Percentiles rank a stretch among this genome's conserved stretches.
Evolutionary conservation across 176 grass and related monocot genomes (phyloP).

Genomic region (maize (Zea mays)): DNA sequence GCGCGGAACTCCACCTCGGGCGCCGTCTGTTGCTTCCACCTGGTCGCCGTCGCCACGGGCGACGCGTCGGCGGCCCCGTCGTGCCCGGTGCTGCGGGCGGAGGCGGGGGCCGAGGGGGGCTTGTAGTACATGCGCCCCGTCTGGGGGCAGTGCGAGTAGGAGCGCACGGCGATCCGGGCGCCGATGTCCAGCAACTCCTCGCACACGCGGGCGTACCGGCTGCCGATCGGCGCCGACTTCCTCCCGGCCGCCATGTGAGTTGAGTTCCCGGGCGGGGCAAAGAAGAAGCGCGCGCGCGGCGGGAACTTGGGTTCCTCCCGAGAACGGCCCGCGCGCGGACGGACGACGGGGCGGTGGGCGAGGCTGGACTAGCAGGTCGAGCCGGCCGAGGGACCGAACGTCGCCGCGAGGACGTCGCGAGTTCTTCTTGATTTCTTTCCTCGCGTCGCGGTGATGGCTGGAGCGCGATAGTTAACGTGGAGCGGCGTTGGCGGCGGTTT

Average conservation of each 20-base stretch:
- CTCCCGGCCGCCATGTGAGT: too few species aligned
- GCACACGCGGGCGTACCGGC: slow-evolving; percentile 35
- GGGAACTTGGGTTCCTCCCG: too few species aligned
- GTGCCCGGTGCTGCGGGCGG: not conserved
- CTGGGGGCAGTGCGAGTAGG: slow-evolving; percentile 67
- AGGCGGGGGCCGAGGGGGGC: slow-evolving; percentile 44
- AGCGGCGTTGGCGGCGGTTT: not conserved
- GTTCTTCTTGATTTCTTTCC: not conserved
- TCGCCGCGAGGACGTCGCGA: not conserved
- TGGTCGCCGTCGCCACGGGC: not conserved
- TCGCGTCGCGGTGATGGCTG: not conserved
- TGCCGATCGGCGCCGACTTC: slow-evolving; percentile 32
- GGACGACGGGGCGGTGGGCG: not conserved
- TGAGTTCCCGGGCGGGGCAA: too few species aligned
- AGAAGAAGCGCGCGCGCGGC: too few species aligned
- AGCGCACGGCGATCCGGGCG: slow-evolving; percentile 46
- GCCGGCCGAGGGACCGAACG: slow-evolving; percentile 8
- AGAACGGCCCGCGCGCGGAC: not conserved
- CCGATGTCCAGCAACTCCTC: slow-evolving; percentile 50
- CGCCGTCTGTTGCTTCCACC: not conserved
- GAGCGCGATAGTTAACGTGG: not conserved
- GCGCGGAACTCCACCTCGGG: slow-evolving; percentile 4
- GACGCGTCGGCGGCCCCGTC: not conserved
- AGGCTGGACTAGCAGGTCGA: too few species aligned
- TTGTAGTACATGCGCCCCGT: slow-evolving; percentile 69